Evolutionary conservation across 1,139 yeast genomes (phyloP).

Genomic region (Chernovozyma aurita): DNA sequence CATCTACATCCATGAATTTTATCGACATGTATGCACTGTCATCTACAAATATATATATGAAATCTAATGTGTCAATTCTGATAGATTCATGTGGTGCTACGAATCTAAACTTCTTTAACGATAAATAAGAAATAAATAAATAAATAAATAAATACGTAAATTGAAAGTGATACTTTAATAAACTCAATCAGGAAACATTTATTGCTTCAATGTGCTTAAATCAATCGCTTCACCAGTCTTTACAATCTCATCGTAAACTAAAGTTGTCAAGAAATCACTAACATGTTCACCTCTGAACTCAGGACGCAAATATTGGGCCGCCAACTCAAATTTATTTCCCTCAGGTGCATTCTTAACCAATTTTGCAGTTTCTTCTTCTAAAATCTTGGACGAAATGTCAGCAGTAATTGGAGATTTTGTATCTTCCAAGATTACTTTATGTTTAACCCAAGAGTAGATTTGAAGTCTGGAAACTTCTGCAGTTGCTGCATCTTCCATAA

Average conservation of each 20-base stretch:
- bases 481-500: slow-evolving; percentile 20
- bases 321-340: slow-evolving; percentile 13
- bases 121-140: not conserved
- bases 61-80: no score
- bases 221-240: slow-evolving; percentile 12
- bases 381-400: slow-evolving; percentile 9
- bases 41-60: no score
- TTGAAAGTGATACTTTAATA: no score
- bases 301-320: slow-evolving; percentile 14
- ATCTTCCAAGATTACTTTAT: slow-evolving; percentile 12
- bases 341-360: slow-evolving; percentile 6
- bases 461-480: slow-evolving; percentile 18
- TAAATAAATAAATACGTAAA: no score
- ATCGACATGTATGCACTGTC: no score
- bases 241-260: slow-evolving; percentile 16
- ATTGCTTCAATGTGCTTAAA: slow-evolving; percentile 8
- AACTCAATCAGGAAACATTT: not conserved
- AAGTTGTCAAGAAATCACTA: slow-evolving; percentile 17
- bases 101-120: not conserved
- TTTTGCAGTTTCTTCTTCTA: slow-evolving; percentile 12
- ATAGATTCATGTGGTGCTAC: not conserved
- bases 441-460: slow-evolving; percentile 16
- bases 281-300: slow-evolving; percentile 15
- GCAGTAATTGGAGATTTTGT: slow-evolving; percentile 11
- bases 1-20: no score